A percentile compares a stretch with the other conserved stretches of the same genome.
phyloP scores from a whole-genome alignment of 2,329 filamentous ascomycete genomes.

The Talaromyces sp. region DNA sequence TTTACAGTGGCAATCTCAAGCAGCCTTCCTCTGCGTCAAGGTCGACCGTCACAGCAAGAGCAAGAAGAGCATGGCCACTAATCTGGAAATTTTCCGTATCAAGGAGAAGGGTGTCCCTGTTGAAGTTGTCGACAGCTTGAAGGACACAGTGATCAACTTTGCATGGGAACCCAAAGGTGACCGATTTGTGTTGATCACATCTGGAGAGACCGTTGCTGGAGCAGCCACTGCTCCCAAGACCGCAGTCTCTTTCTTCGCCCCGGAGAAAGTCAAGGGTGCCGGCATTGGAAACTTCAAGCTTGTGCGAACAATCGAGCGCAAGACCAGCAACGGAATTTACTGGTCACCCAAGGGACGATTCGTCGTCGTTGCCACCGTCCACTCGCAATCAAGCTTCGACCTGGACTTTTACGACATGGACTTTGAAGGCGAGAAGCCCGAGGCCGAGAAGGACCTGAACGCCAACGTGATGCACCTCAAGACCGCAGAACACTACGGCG shows the following conservation, averaged over 20 bases:
- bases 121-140: slow-evolving; percentile 94
- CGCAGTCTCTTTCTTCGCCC: slow-evolving; percentile 90
- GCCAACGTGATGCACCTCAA: slow-evolving; percentile 95
- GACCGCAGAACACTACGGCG: slow-evolving; percentile 89
- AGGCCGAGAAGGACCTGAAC: slow-evolving; percentile 86
- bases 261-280: slow-evolving; percentile 83
- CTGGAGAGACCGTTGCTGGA: slow-evolving; percentile 71
- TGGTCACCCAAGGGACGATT: slow-evolving; percentile 96
- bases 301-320: slow-evolving; percentile 92
- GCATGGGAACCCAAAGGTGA: slow-evolving; percentile 98
- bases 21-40: slow-evolving; percentile 93
- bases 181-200: slow-evolving; percentile 94
- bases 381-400: slow-evolving; percentile 88
- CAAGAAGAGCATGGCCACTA: slow-evolving; percentile 95
- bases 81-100: slow-evolving; percentile 96
- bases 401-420: slow-evolving; percentile 97
- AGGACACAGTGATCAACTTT: slow-evolving; percentile 99
- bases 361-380: slow-evolving; percentile 87
- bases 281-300: slow-evolving; percentile 91
- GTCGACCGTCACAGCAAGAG: slow-evolving; percentile 98
- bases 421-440: slow-evolving; percentile 94
- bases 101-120: slow-evolving; percentile 97
- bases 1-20: slow-evolving; percentile 78
- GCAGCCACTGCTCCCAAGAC: slow-evolving; percentile 90
- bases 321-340: slow-evolving; percentile 99